Conservation (phyloP, 2,329 filamentous ascomycete species). For the Stagonosporopsis vannaccii region DNA sequence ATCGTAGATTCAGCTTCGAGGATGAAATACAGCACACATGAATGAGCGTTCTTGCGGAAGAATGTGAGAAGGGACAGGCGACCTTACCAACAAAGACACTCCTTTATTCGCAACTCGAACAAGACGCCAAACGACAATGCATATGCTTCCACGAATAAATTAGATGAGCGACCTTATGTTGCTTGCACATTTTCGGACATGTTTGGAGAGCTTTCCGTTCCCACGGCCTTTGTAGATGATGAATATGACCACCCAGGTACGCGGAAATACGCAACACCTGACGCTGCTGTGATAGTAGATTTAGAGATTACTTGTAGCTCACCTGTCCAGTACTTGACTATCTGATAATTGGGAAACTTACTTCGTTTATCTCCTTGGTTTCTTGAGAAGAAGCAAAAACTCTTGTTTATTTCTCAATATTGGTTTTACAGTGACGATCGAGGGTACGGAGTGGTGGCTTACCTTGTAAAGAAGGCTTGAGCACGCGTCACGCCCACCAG, state of each 20-base stretch:
- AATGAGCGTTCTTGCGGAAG: background rate
- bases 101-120: background rate
- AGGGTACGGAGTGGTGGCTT: too few species aligned
- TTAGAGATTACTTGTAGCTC: background rate
- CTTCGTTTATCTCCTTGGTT: background rate
- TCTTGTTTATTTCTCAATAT: too few species aligned
- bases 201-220: slow-evolving; percentile 1
- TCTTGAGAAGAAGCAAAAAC: too few species aligned
- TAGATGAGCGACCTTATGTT: background rate
- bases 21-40: background rate
- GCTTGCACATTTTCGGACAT: slow-evolving; percentile 9
- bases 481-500: too few species aligned
- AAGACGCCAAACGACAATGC: background rate
- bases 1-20: slow-evolving; percentile 8
- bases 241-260: background rate
- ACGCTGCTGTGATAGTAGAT: background rate
- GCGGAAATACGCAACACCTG: background rate
- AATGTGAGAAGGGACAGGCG: background rate
- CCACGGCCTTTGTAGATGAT: background rate
- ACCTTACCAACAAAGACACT: background rate
- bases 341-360: background rate
- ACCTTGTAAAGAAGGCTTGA: too few species aligned
- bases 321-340: background rate
- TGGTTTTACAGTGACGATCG: too few species aligned
- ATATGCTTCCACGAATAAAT: background rate